Conservation (phyloP, 2,329 filamentous ascomycete species). For the Penicillium sp. region DNA sequence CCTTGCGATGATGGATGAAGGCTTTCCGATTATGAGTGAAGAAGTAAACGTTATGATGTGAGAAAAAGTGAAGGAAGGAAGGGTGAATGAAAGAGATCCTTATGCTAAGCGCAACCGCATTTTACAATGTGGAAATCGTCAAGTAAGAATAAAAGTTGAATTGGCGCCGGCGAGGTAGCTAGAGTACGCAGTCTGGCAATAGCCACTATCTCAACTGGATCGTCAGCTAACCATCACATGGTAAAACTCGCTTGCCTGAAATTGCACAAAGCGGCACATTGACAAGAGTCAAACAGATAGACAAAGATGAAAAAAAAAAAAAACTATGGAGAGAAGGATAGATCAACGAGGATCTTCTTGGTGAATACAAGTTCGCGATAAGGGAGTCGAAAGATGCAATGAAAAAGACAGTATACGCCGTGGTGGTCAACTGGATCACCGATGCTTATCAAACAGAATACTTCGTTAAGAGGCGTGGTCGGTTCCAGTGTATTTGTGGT, state of each 20-base stretch:
- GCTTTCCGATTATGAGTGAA: not conserved
- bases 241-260: not conserved
- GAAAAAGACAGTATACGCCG: conserved; percentile 19
- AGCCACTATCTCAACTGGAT: not conserved
- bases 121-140: too few relatives aligned
- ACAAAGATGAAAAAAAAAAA: not conserved
- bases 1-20: not conserved
- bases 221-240: not conserved
- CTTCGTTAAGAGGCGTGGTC: conserved; percentile 7
- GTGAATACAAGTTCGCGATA: not conserved
- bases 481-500: not conserved
- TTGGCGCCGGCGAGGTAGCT: not conserved
- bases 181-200: not conserved
- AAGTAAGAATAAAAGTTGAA: not conserved
- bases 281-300: not conserved
- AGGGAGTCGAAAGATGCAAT: not conserved
- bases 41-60: not conserved
- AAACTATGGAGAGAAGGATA: not conserved
- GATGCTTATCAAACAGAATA: conserved; percentile 22
- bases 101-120: not conserved
- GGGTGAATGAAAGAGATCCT: not conserved
- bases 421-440: conserved; percentile 18
- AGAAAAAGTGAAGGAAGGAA: not conserved
- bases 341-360: not conserved
- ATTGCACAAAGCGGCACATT: not conserved